Percentiles rank a stretch among this genome's conserved stretches.
Conservation (phyloP, 208 protist species). For the Crithidia expoeki region DNA sequence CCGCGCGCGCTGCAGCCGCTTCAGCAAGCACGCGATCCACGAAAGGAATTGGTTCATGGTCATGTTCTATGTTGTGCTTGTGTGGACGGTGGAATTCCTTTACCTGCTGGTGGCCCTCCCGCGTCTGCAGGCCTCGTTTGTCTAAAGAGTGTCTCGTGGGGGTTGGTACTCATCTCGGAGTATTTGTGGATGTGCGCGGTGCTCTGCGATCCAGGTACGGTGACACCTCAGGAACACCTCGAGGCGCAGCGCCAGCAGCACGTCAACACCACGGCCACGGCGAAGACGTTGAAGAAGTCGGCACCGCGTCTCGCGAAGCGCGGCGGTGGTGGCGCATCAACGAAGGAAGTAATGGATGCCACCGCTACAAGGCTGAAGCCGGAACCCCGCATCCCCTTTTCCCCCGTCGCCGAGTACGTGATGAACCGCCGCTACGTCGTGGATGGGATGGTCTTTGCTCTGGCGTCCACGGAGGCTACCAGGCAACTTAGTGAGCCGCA, state of each 20-base stretch:
- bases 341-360: neutral
- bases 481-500: constrained; percentile 17
- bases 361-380: neutral
- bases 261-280: neutral
- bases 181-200: constrained; percentile 67
- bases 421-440: constrained; percentile 75
- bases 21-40: constrained; percentile 40
- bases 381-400: constrained; percentile 24
- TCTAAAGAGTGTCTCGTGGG: constrained; percentile 64
- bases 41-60: constrained; percentile 87
- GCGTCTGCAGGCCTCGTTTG: constrained; percentile 40
- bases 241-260: constrained; percentile 36
- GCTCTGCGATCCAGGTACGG: constrained; percentile 79
- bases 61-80: constrained; percentile 83
- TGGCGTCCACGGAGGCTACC: constrained; percentile 23
- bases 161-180: constrained; percentile 67
- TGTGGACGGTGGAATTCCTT: constrained; percentile 81
- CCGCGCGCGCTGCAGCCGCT: constrained; percentile 38
- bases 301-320: neutral
- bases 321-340: neutral
- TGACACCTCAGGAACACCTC: constrained; percentile 55
- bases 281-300: neutral
- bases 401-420: constrained; percentile 55
- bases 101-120: constrained; percentile 77
- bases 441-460: constrained; percentile 78